phyloP scores from a whole-genome alignment of 2,329 filamentous ascomycete species.

The Colletotrichum somersetense region DNA sequence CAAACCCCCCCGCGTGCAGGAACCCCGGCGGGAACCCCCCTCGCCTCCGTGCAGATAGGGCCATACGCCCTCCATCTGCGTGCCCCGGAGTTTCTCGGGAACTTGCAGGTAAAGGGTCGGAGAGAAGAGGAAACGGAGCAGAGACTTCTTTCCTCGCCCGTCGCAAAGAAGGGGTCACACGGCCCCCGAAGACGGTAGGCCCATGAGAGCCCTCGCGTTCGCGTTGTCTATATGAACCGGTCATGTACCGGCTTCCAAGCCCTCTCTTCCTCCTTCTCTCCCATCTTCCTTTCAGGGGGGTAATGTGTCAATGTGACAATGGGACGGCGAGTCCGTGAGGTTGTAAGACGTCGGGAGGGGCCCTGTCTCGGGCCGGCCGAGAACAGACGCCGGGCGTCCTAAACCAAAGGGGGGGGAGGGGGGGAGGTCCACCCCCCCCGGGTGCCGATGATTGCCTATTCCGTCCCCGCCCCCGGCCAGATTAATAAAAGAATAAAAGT shows the following conservation, averaged over 20 bases:
- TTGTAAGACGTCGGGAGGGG: constrained; percentile 4
- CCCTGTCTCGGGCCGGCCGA: constrained; percentile 12
- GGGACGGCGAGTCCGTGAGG: not conserved
- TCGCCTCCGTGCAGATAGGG: not conserved
- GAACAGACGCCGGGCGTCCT: not conserved
- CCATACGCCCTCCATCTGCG: not conserved
- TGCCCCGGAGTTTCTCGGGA: not conserved
- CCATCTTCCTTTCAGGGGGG: not conserved
- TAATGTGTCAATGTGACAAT: not conserved
- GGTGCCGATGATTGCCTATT: constrained; percentile 3
- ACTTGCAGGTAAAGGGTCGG: not conserved
- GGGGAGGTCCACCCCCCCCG: not conserved
- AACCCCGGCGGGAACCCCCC: not conserved
- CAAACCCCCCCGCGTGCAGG: not conserved
- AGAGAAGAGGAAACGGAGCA: not conserved
- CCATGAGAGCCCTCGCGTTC: not conserved
- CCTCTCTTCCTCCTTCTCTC: not conserved
- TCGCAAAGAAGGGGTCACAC: not conserved
- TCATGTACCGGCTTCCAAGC: not conserved
- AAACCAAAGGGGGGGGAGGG: too few species aligned
- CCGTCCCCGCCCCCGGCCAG: constrained; percentile 1
- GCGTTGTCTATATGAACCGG: not conserved
- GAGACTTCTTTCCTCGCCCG: not conserved
- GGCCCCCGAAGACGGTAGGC: constrained; percentile 5
- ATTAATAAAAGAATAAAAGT: too few species aligned